phyloP scores from a whole-genome alignment of 257 asterid genomes.

The Gentiana dahurica region DNA sequence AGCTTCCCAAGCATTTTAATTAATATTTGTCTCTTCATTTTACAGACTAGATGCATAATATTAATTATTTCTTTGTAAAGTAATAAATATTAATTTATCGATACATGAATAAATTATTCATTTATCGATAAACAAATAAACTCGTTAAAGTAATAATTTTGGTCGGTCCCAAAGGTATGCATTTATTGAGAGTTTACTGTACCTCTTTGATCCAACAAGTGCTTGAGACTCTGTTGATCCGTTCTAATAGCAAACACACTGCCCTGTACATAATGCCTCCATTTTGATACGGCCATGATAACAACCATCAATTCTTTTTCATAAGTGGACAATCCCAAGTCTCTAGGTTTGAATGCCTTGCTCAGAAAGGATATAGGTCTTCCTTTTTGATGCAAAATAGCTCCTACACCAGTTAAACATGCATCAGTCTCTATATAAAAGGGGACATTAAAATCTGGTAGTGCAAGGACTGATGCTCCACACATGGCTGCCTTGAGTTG shows the following conservation, averaged over 20 bases:
- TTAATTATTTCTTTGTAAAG: too few relatives aligned
- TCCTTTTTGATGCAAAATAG: background rate
- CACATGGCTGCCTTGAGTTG: too few relatives aligned
- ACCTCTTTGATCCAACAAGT: background rate
- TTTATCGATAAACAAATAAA: too few relatives aligned
- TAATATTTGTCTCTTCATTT: too few relatives aligned
- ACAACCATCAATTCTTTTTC: conserved; percentile 9
- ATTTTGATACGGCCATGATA: background rate
- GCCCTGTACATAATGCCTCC: background rate
- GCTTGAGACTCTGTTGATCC: background rate
- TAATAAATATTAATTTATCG: too few relatives aligned
- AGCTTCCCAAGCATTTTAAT: too few relatives aligned
- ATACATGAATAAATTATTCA: too few relatives aligned
- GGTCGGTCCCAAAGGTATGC: too few relatives aligned
- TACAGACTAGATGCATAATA: too few relatives aligned
- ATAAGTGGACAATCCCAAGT: background rate
- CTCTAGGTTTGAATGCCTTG: background rate
- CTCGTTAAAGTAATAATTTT: too few relatives aligned
- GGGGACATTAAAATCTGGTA: background rate
- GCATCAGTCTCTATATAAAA: conserved; percentile 10
- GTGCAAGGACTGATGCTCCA: too few relatives aligned
- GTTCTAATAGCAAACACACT: background rate
- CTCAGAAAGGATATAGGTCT: background rate
- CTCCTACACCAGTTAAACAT: background rate
- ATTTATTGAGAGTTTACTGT: background rate